Percentiles rank a stretch among this genome's conserved stretches.
Conservation (phyloP, 164 flowering plant species). For the Annona cherimola region DNA sequence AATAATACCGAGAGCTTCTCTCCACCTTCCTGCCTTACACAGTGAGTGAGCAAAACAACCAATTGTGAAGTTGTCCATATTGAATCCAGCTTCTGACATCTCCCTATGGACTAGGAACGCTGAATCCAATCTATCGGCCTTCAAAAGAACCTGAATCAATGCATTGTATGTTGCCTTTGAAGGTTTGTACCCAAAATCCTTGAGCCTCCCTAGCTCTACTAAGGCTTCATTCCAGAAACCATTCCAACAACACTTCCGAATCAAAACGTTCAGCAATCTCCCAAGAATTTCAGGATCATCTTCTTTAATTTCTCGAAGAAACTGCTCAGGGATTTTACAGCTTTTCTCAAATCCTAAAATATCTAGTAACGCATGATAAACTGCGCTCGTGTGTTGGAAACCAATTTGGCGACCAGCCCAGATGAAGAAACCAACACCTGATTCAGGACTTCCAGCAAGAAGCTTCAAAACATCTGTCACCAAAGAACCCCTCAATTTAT, state of each 20-base stretch:
- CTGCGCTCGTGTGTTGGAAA: constrained; percentile 47
- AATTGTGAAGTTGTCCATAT: constrained; percentile 53
- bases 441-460: constrained; percentile 37
- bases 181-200: constrained; percentile 73
- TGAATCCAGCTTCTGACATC: constrained; percentile 49
- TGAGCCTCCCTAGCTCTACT: constrained; percentile 91
- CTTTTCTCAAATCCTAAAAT: constrained; percentile 28
- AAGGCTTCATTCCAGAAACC: constrained; percentile 78
- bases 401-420: constrained; percentile 95
- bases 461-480: constrained; percentile 60
- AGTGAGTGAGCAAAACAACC: constrained; percentile 58
- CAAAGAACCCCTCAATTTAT: constrained; percentile 41
- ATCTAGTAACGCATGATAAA: constrained; percentile 62
- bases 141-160: constrained; percentile 59
- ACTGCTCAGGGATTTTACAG: constrained; percentile 39
- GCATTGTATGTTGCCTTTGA: constrained; percentile 64
- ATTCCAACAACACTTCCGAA: constrained; percentile 55
- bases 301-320: constrained; percentile 49
- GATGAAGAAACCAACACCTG: constrained; percentile 65
- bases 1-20: constrained; percentile 62
- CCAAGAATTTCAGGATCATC: constrained; percentile 66
- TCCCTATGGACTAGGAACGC: constrained; percentile 63
- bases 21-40: constrained; percentile 67
- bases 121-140: constrained; percentile 56
- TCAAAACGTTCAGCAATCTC: constrained; percentile 64